Conservation (phyloP, 176 grass and related monocot genomes). For the Eleusine indica region DNA sequence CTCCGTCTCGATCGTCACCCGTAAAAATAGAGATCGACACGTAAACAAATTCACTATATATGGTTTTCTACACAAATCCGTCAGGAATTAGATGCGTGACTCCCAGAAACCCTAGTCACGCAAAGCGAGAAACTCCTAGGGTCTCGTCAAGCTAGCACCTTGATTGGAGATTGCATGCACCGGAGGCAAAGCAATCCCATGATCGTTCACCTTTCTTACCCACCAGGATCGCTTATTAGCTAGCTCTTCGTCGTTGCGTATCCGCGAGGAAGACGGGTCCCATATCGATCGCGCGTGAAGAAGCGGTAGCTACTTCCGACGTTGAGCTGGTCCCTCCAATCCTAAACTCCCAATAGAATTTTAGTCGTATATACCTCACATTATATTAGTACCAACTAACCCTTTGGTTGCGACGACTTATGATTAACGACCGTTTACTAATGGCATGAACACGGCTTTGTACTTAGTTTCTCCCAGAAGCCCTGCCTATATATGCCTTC, state of each 20-base stretch:
- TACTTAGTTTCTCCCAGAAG: neutral
- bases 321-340: constrained; percentile 29
- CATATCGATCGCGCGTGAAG: neutral
- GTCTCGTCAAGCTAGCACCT: neutral
- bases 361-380: neutral
- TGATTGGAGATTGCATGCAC: neutral
- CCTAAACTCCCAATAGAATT: neutral
- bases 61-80: neutral
- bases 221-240: neutral
- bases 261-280: neutral
- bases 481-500: neutral
- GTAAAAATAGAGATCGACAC: too few species aligned
- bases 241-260: constrained; percentile 13
- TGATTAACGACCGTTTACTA: constrained; percentile 4
- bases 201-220: constrained; percentile 1
- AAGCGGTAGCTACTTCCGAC: neutral
- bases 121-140: neutral
- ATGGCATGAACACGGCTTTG: neutral
- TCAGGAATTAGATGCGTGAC: neutral
- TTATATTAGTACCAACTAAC: neutral
- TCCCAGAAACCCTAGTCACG: neutral
- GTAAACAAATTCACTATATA: neutral
- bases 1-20: too few species aligned
- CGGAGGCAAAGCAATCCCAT: constrained; percentile 20
- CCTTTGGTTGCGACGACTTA: constrained; percentile 6